Base-by-base conservation (phyloP, 2,329 filamentous ascomycete genomes). In the Acarospora socialis region DNA sequence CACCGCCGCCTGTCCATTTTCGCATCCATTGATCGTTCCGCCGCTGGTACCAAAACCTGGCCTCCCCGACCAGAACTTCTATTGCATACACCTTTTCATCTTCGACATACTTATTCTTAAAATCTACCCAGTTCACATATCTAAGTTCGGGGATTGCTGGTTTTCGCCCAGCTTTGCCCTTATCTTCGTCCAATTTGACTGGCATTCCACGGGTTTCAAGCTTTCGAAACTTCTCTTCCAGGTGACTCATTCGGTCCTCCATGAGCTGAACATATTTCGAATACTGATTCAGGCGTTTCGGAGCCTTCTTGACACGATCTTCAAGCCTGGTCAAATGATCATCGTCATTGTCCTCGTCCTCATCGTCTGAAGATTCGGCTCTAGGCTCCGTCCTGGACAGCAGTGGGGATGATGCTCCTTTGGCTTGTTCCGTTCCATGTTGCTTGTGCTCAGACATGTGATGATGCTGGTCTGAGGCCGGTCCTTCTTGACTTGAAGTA, bases 111-210 rank as follows among this genome's bases (percentile, higher is more conserved):
- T 25, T 28, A 13, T 36, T 28, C 20, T 29, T 34, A 16, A 36
- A 36, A 4, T 19, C 30, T 17, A 5, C n/a, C 30, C 31, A 30
- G 1, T 6, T 13, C n/a, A 38, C 31, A 4, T 17, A 15, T 9
- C 20, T 19, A 5, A 37, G 10, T n/a, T 33, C 17, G 1, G 35
- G 30, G n/a, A 37, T 37, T 12, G 34, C 29, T 21, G 34, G 28
- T 18, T 10, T 4, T 21, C 17, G 33, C 25, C 12, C 16, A 13
- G 25, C 8, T 27, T 27, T n/a, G n/a, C n/a, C n/a, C n/a, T n/a
- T n/a, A n/a, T n/a, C n/a, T n/a, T n/a, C n/a, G n/a, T n/a, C n/a
- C n/a, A n/a, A n/a, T n/a, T n/a, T n/a, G n/a, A 8, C 25, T 32
- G 3, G 3, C 12, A 7, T 10, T 4, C 9, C 18, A 17, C 27